Conservation (phyloP, 768 basidiomycete species). For the Boletus eberwhitei region DNA sequence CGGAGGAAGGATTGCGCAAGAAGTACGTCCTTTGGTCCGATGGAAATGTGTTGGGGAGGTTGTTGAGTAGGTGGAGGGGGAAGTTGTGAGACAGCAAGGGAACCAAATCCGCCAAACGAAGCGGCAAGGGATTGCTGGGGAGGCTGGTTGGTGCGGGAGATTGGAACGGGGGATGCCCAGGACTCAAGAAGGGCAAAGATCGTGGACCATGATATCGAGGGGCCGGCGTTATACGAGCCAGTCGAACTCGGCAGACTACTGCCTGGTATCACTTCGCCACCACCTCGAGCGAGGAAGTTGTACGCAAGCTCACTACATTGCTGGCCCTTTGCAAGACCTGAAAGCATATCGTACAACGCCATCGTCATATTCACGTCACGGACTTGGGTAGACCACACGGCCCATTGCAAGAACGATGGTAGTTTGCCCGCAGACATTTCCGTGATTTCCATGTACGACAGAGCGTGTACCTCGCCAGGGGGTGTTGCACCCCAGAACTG, state of each 20-base stretch:
- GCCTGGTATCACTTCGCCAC: slow-evolving; percentile 63
- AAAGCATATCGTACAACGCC: slow-evolving; percentile 86
- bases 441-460: slow-evolving; percentile 53
- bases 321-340: slow-evolving; percentile 78
- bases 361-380: slow-evolving; percentile 71
- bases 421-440: slow-evolving; percentile 65
- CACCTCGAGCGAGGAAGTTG: slow-evolving; percentile 83
- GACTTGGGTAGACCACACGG: slow-evolving; percentile 77
- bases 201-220: slow-evolving; percentile 72
- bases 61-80: slow-evolving; percentile 35
- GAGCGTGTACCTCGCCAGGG: slow-evolving; percentile 36
- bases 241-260: slow-evolving; percentile 43
- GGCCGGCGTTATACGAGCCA: slow-evolving; percentile 40
- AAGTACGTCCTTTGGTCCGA: slow-evolving; percentile 69
- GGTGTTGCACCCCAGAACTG: slow-evolving; percentile 82
- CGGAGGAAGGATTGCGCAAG: slow-evolving; percentile 80
- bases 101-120: slow-evolving; percentile 30
- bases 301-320: slow-evolving; percentile 84
- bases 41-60: slow-evolving; percentile 40
- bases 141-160: slow-evolving; percentile 43
- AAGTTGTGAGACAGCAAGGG: slow-evolving; percentile 28
- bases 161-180: slow-evolving; percentile 60
- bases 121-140: slow-evolving; percentile 38
- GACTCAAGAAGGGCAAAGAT: slow-evolving; percentile 75
- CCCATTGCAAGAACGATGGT: slow-evolving; percentile 84